phyloP scores from a whole-genome alignment of 495 filamentous ascomycete species.

The Aspergillus ellipticus region DNA sequence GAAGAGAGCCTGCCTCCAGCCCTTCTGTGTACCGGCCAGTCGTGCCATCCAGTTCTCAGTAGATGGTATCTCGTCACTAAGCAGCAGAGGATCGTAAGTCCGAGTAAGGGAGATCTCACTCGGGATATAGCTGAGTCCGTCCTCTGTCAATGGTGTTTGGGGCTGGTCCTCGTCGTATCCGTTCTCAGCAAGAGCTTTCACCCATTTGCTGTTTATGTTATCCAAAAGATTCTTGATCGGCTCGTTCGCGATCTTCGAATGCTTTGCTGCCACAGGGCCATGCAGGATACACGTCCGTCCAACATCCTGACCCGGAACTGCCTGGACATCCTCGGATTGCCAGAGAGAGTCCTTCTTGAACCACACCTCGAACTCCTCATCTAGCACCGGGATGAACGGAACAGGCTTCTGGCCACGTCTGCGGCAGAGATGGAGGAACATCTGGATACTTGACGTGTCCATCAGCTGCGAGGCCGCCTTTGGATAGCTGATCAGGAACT shows the following conservation, averaged over 20 bases:
- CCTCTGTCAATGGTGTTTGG: neutral
- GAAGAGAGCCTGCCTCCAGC: neutral
- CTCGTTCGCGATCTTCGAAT: conserved; percentile 24
- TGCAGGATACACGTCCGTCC: conserved; percentile 36
- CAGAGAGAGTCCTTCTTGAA: conserved; percentile 46
- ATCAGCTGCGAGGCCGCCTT: conserved; percentile 21
- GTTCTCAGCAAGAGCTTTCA: neutral
- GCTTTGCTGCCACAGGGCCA: conserved; percentile 36
- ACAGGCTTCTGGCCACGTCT: conserved; percentile 33
- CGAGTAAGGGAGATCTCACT: neutral
- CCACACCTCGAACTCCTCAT: conserved; percentile 39
- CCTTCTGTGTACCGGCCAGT: neutral
- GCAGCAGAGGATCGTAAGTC: neutral
- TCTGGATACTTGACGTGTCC: conserved; percentile 26
- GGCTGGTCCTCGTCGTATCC: conserved; percentile 10
- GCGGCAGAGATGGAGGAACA: conserved; percentile 28
- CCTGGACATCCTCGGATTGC: conserved; percentile 41
- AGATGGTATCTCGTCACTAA: neutral
- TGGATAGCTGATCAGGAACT: conserved; percentile 4
- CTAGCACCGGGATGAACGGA: conserved; percentile 31
- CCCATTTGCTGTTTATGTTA: conserved; percentile 11
- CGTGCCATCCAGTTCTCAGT: neutral
- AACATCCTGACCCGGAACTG: conserved; percentile 33
- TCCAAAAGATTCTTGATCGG: conserved; percentile 30
- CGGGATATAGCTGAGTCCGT: neutral